A percentile compares a stretch with the other conserved stretches of the same genome.
phyloP scores from a whole-genome alignment of 306 rosid species.

The Datisca glomerata region DNA sequence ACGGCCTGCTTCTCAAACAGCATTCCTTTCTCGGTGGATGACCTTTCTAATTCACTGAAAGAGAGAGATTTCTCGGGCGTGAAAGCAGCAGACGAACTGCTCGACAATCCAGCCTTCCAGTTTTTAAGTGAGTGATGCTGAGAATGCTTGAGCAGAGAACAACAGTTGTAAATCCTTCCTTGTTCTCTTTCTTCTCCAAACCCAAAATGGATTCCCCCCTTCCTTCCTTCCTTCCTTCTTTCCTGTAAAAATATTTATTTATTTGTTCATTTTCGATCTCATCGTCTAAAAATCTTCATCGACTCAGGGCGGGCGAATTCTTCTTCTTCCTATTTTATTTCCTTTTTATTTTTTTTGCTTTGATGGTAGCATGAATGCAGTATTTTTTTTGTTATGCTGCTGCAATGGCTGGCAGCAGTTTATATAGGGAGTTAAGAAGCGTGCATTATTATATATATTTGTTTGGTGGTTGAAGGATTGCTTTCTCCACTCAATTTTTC shows the following conservation, averaged over 20 bases:
- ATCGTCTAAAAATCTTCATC: background rate
- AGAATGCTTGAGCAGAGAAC: constrained; percentile 32
- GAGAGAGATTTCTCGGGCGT: constrained; percentile 82
- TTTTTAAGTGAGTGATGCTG: constrained; percentile 79
- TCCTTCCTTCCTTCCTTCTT: background rate
- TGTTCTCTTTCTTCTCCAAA: background rate
- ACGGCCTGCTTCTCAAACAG: constrained; percentile 29
- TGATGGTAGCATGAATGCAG: too few species aligned
- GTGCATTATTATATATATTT: background rate
- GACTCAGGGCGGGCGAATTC: background rate
- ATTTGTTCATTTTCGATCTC: background rate
- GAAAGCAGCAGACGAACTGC: constrained; percentile 73
- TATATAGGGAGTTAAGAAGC: background rate
- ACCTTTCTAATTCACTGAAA: constrained; percentile 73
- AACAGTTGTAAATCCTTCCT: constrained; percentile 45
- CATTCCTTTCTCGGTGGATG: constrained; percentile 96
- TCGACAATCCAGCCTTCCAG: constrained; percentile 81
- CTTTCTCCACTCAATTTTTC: background rate
- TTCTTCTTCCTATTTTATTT: too few species aligned
- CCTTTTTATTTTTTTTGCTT: too few species aligned
- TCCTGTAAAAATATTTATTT: background rate
- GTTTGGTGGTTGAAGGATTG: background rate
- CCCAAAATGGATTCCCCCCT: background rate
- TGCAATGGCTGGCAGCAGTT: background rate
- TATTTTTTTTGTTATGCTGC: background rate